Conservation (phyloP, 1,284 basidiomycete genomes). For the Coniferiporia sulphurascens region DNA sequence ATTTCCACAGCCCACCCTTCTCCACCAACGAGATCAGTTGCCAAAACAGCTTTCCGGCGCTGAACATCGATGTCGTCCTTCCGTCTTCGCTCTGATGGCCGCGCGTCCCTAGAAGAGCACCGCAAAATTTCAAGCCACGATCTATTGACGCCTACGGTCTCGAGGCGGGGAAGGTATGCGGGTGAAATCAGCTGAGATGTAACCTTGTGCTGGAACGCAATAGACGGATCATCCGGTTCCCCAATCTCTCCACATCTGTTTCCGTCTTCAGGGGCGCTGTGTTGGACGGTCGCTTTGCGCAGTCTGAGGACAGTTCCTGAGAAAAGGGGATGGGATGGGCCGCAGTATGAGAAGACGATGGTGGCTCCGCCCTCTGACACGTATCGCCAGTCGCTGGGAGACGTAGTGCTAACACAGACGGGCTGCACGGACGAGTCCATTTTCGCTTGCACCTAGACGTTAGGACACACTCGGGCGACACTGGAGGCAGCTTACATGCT, state of each 20-base stretch:
- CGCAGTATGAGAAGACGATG: slow-evolving; percentile 78
- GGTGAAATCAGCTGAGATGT: slow-evolving; percentile 56
- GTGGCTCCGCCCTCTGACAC: slow-evolving; percentile 87
- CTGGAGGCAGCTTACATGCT: too few relatives aligned
- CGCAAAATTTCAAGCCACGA: slow-evolving; percentile 60
- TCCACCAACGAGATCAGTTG: slow-evolving; percentile 67
- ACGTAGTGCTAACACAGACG: slow-evolving; percentile 27
- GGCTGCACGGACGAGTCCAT: not conserved
- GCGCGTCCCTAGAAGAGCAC: slow-evolving; percentile 37
- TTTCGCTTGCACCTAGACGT: not conserved
- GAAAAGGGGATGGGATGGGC: slow-evolving; percentile 44
- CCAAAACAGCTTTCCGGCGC: slow-evolving; percentile 58
- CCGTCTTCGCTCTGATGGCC: slow-evolving; percentile 51
- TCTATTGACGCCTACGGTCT: slow-evolving; percentile 47
- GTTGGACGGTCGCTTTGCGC: slow-evolving; percentile 45
- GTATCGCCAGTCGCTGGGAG: slow-evolving; percentile 71
- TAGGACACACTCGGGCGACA: too few relatives aligned
- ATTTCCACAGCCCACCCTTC: slow-evolving; percentile 74
- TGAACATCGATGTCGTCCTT: slow-evolving; percentile 55
- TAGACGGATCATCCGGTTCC: slow-evolving; percentile 52
- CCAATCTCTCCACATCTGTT: slow-evolving; percentile 23
- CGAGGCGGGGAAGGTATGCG: slow-evolving; percentile 52
- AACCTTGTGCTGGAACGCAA: slow-evolving; percentile 59
- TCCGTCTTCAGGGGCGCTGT: slow-evolving; percentile 15
- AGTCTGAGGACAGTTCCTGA: slow-evolving; percentile 68